phyloP scores from a whole-genome alignment of 768 basidiomycete species.

The Sistotremastrum niveocremeum region DNA sequence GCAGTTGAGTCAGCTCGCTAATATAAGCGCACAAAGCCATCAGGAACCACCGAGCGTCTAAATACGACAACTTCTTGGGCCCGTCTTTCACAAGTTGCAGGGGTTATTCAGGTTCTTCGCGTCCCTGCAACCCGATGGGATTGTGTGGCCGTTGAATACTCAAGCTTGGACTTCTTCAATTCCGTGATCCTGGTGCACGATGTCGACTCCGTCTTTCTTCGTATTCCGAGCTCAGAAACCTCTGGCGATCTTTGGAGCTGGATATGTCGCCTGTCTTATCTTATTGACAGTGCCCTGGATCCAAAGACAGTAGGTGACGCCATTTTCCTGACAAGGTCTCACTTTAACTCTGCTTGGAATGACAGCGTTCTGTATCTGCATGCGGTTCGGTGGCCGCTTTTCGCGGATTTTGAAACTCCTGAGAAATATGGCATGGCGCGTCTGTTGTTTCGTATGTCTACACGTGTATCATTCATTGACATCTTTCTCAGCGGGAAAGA shows the following conservation, averaged over 20 bases:
- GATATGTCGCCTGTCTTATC: slow-evolving; percentile 15
- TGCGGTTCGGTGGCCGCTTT: slow-evolving; percentile 45
- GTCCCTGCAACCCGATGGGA: no score
- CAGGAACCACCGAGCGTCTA: no score
- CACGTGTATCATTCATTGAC: not conserved
- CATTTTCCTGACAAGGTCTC: not conserved
- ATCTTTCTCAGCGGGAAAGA: not conserved
- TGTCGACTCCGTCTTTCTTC: no score
- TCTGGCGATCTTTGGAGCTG: slow-evolving; percentile 4
- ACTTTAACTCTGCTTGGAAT: slow-evolving; percentile 7
- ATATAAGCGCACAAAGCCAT: no score
- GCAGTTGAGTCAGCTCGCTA: no score
- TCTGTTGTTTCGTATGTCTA: slow-evolving; percentile 22
- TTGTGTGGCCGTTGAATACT: no score
- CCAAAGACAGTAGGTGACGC: slow-evolving; percentile 20
- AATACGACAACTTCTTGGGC: no score
- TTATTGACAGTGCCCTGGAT: slow-evolving; percentile 17
- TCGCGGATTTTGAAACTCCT: slow-evolving; percentile 50
- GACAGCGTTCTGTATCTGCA: slow-evolving; percentile 51
- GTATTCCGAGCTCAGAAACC: slow-evolving; percentile 4
- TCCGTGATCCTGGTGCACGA: no score
- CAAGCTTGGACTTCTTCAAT: no score
- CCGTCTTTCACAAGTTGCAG: no score
- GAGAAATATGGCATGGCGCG: slow-evolving; percentile 75
- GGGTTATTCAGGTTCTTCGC: no score